Evolutionary conservation across 2,329 filamentous ascomycete species (phyloP).

Genomic region (Aureobasidium namibiae): DNA sequence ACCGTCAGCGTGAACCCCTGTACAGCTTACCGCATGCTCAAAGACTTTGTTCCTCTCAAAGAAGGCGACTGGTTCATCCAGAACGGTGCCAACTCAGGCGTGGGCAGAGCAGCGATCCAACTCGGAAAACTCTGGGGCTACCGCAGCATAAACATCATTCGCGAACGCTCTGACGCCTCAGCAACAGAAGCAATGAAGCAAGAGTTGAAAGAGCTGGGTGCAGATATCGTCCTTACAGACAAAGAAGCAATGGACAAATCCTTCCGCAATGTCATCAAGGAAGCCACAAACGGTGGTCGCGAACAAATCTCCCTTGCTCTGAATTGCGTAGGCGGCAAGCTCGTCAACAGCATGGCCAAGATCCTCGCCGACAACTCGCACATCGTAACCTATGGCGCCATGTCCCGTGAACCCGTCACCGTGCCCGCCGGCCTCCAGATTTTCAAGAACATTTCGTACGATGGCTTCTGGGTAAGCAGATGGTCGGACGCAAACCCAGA

Average conservation of each 20-base stretch:
- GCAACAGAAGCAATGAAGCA: slow-evolving; percentile 57
- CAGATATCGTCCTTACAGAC: slow-evolving; percentile 56
- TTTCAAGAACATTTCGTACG: slow-evolving; percentile 82
- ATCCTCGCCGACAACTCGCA: slow-evolving; percentile 57
- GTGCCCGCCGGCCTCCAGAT: slow-evolving; percentile 81
- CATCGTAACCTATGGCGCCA: slow-evolving; percentile 90
- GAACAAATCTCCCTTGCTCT: slow-evolving; percentile 69
- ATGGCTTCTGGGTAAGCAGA: slow-evolving; percentile 89
- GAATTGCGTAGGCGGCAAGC: slow-evolving; percentile 90
- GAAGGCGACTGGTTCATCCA: slow-evolving; percentile 86
- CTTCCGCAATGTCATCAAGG: slow-evolving; percentile 53
- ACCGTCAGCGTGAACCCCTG: slow-evolving; percentile 90
- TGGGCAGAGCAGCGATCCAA: slow-evolving; percentile 86
- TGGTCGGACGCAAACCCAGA: slow-evolving; percentile 72
- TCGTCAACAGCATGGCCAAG: slow-evolving; percentile 70
- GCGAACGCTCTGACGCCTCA: slow-evolving; percentile 63
- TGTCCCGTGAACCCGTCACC: slow-evolving; percentile 78
- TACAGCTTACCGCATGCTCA: slow-evolving; percentile 88
- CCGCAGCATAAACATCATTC: slow-evolving; percentile 81
- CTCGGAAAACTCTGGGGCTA: slow-evolving; percentile 78
- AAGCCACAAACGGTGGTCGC: slow-evolving; percentile 62
- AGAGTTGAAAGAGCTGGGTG: slow-evolving; percentile 54
- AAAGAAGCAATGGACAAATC: slow-evolving; percentile 52
- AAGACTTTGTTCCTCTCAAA: slow-evolving; percentile 60
- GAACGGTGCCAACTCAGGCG: slow-evolving; percentile 91